Conservation (phyloP, 2,329 filamentous ascomycete genomes). For the Elsinoe fawcettii region DNA sequence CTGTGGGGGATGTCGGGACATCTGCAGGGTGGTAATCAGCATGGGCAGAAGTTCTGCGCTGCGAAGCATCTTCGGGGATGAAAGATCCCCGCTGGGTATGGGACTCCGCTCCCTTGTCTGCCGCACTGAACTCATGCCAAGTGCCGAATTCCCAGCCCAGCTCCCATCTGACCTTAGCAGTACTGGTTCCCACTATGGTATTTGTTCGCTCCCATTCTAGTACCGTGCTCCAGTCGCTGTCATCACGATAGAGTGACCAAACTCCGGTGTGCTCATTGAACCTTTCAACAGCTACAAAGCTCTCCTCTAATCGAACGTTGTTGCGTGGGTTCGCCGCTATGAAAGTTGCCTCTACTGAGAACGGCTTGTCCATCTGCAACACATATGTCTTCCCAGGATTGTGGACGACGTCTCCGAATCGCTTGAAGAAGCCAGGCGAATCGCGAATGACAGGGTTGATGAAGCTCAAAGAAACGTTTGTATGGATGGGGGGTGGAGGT, state of each 20-base stretch:
- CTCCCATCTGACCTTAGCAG: slow-evolving; percentile 76
- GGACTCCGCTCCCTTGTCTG: neutral
- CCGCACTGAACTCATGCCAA: slow-evolving; percentile 18
- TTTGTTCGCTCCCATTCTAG: slow-evolving; percentile 72
- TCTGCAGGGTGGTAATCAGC: slow-evolving; percentile 20
- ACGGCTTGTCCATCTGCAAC: slow-evolving; percentile 50
- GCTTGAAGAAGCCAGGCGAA: slow-evolving; percentile 53
- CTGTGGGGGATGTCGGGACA: slow-evolving; percentile 24
- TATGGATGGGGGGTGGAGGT: slow-evolving; percentile 68
- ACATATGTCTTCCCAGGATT: slow-evolving; percentile 44
- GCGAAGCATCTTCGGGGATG: neutral
- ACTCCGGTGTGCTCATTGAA: slow-evolving; percentile 35
- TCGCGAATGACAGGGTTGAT: slow-evolving; percentile 75
- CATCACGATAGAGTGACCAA: slow-evolving; percentile 64
- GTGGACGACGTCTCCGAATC: slow-evolving; percentile 60
- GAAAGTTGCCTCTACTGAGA: slow-evolving; percentile 62
- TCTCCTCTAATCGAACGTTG: slow-evolving; percentile 69
- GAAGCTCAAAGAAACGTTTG: slow-evolving; percentile 66
- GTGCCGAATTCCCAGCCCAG: slow-evolving; percentile 46
- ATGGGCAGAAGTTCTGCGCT: slow-evolving; percentile 23
- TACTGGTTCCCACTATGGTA: slow-evolving; percentile 62
- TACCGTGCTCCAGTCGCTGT: slow-evolving; percentile 75
- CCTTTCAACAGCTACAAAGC: slow-evolving; percentile 69
- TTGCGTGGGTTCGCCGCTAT: slow-evolving; percentile 86
- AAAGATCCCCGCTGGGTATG: neutral